Evolutionary conservation across 116 monocot genomes (phyloP).

Genomic region (Zostera marina): DNA sequence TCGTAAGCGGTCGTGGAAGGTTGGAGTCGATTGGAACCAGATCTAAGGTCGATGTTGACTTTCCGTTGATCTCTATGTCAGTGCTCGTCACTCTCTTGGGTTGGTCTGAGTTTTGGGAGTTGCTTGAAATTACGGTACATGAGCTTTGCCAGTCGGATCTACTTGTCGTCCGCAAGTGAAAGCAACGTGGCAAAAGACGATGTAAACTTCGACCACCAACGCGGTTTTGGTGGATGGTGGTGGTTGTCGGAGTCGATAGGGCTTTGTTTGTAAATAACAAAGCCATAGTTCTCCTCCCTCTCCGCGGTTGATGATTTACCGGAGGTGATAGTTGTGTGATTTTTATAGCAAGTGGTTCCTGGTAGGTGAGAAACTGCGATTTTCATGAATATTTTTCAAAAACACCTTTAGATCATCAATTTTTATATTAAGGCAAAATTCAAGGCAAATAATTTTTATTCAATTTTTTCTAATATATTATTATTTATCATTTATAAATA

Average conservation of each 20-base stretch:
- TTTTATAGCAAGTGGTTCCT: no score
- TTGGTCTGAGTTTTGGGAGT: constrained; percentile 13
- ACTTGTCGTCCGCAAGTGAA: constrained; percentile 11
- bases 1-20: constrained; percentile 34
- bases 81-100: constrained; percentile 12
- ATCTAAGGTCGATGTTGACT: constrained; percentile 13
- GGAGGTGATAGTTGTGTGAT: no score
- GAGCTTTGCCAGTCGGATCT: constrained; percentile 41
- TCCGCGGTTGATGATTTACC: no score
- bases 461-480: no score
- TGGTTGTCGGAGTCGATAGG: background rate
- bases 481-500: no score
- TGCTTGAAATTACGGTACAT: constrained; percentile 41
- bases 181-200: background rate
- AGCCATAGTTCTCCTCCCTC: background rate
- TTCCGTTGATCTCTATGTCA: background rate
- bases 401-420: no score
- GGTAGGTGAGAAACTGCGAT: no score
- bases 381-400: no score
- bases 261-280: background rate
- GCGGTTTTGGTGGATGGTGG: background rate
- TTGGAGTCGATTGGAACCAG: constrained; percentile 34
- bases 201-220: background rate
- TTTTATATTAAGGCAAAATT: no score
- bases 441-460: no score